Conservation (phyloP, 106 monocot species). For the Apostasia shenzhenica region DNA sequence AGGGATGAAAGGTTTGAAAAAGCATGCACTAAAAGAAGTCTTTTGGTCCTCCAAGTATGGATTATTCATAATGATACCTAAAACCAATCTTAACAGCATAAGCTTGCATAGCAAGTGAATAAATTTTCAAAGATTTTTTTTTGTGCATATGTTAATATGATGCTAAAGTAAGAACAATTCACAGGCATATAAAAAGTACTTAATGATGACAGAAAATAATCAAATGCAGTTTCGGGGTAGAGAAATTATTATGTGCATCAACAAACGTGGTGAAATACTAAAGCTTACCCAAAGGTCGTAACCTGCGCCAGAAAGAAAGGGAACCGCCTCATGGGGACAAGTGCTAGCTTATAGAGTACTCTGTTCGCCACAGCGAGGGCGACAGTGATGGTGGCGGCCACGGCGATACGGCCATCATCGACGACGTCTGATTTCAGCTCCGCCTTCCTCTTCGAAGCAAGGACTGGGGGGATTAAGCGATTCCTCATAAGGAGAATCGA, state of each 20-base stretch:
- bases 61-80: too few relatives aligned
- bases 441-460: conserved; percentile 15
- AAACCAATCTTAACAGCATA: too few relatives aligned
- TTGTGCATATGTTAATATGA: too few relatives aligned
- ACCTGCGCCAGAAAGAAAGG: conserved; percentile 99
- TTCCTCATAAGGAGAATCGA: neutral
- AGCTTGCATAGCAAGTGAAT: too few relatives aligned
- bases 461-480: neutral
- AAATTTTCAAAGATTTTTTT: too few relatives aligned
- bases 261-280: neutral
- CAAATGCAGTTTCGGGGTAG: too few relatives aligned
- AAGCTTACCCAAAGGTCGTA: conserved; percentile 84
- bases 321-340: conserved; percentile 87
- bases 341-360: conserved; percentile 95
- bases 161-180: too few relatives aligned
- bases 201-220: too few relatives aligned
- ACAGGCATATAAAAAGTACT: too few relatives aligned
- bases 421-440: conserved; percentile 8
- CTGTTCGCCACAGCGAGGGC: conserved; percentile 71
- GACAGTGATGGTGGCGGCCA: conserved; percentile 48
- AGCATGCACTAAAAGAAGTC: too few relatives aligned
- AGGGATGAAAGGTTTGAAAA: too few relatives aligned
- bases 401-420: conserved; percentile 27
- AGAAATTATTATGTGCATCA: neutral
- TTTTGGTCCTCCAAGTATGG: too few relatives aligned